phyloP scores from a whole-genome alignment of 257 asterid genomes.

The Asclepias syriaca region DNA sequence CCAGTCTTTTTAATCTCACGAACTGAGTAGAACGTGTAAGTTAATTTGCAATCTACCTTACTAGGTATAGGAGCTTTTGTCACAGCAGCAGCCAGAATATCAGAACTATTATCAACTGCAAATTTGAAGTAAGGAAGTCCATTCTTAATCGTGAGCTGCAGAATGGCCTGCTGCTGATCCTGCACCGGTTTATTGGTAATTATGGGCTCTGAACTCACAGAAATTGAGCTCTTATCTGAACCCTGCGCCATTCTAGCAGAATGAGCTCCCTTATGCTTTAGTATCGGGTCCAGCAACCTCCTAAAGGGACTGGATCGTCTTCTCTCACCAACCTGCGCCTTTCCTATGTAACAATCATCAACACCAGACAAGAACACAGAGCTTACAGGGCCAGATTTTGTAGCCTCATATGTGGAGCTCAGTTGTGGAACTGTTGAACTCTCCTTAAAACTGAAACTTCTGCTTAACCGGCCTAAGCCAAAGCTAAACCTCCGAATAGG shows the following conservation, averaged over 20 bases:
- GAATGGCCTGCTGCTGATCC: slow-evolving; percentile 58
- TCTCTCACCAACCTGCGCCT: slow-evolving; percentile 37
- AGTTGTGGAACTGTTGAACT: slow-evolving; percentile 41
- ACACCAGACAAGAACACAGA: slow-evolving; percentile 27
- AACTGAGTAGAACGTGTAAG: slow-evolving; percentile 65
- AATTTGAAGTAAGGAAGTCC: slow-evolving; percentile 76
- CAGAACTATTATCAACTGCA: slow-evolving; percentile 59
- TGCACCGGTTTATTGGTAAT: slow-evolving; percentile 29
- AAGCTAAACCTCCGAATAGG: slow-evolving; percentile 75
- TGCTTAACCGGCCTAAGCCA: slow-evolving; percentile 63
- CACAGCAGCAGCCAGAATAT: slow-evolving; percentile 72
- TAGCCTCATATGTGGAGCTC: slow-evolving; percentile 33
- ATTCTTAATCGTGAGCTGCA: slow-evolving; percentile 67
- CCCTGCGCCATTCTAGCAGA: slow-evolving; percentile 30
- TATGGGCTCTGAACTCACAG: slow-evolving; percentile 24
- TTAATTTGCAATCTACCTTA: slow-evolving; percentile 45
- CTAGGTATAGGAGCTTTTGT: slow-evolving; percentile 47
- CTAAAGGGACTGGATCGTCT: slow-evolving; percentile 80
- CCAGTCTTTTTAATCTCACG: slow-evolving; percentile 66
- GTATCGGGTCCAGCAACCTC: slow-evolving; percentile 74
- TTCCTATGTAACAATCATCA: slow-evolving; percentile 36
- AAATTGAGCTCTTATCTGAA: slow-evolving; percentile 22
- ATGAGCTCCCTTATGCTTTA: slow-evolving; percentile 48
- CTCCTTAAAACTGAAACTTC: slow-evolving; percentile 87
- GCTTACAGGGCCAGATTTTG: slow-evolving; percentile 49